These are phyloP conservation scores for Myriangium duriaei DNA, from an alignment of 2,329 filamentous ascomycete species.

Conservation along the genomic window DNA sequence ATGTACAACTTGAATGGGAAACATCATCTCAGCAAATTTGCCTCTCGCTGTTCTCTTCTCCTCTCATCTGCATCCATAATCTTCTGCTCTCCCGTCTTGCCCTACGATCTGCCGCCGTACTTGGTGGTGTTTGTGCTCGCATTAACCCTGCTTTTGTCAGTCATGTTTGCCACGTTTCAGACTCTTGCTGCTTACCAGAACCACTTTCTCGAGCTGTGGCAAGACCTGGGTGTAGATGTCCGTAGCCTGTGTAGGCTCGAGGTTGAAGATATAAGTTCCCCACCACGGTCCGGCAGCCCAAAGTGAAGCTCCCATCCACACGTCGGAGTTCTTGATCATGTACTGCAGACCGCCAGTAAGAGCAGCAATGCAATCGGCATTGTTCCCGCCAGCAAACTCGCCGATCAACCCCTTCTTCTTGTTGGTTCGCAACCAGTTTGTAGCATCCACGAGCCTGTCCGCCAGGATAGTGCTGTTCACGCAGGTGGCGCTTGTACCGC, in stretches of 20 bases:
- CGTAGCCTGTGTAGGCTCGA: constrained; percentile 37
- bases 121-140: too few relatives aligned
- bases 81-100: too few relatives aligned
- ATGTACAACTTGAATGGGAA: too few relatives aligned
- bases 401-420: constrained; percentile 41
- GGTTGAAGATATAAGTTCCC: constrained; percentile 20
- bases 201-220: constrained; percentile 5
- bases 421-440: constrained; percentile 42
- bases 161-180: too few relatives aligned
- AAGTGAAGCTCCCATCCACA: constrained; percentile 42
- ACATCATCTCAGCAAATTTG: too few relatives aligned
- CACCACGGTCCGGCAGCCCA: constrained; percentile 45
- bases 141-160: too few relatives aligned
- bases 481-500: constrained; percentile 39
- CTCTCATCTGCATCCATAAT: too few relatives aligned
- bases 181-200: too few relatives aligned
- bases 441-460: constrained; percentile 39
- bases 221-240: constrained; percentile 13
- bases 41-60: too few relatives aligned
- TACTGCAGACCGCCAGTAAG: constrained; percentile 38
- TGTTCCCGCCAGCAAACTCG: constrained; percentile 43
- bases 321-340: constrained; percentile 36
- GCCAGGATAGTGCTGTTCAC: constrained; percentile 41
- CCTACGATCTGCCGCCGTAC: too few relatives aligned
- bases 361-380: constrained; percentile 37